Base-by-base conservation (phyloP, 2,329 filamentous ascomycete species). In the Graphiopsis chlorocephala region DNA sequence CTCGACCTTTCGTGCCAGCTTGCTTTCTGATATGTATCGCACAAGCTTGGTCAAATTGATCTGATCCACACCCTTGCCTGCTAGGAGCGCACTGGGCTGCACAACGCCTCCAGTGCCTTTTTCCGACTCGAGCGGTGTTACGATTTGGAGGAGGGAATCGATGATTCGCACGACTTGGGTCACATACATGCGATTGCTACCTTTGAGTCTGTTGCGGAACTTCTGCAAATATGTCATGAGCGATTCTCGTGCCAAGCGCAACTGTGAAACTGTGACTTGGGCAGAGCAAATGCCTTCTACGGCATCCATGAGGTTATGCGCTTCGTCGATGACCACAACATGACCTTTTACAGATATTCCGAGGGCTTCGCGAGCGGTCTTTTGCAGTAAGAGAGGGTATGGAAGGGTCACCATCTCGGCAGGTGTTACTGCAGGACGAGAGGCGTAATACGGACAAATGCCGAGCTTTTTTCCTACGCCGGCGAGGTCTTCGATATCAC, bases 361-460 rank as follows among this genome's bases (percentile, higher is more conserved):
- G 0, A 99, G 83, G 0, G 95, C 93, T 66, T 98, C 93, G 57
- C 95, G 84, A 0, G 95, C 93, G 4, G 88, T 91, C 71, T 89
- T 91, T 73, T 98, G 95, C 3, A 99, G 81, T 0, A 99, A 83
- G 7, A 99, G 78, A 1, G 94, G 94, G 74, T 99, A 99, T 0
- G 95, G 95, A 20, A 99, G 81, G 0, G 94, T 97, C 28, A 99
- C 85, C 61, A 99, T 92, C 82, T 89, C 66, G 29, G 47, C 92
- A 90, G 11, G 89, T 86, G 20, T 89, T 87, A 96, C 88, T 0
- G 91, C 90, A 2, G 90, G 85, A 57, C 95, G 85, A 0, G 94
- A 94, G n/a, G 94, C 93, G 77, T 99, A 99, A 76, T 99, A 99
- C 0, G 95, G 94, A 74, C 95, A 99, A 5, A 98, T 85, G 0